phyloP scores from a whole-genome alignment of 305 asterid species.

The Stenogyne calaminthoides region DNA sequence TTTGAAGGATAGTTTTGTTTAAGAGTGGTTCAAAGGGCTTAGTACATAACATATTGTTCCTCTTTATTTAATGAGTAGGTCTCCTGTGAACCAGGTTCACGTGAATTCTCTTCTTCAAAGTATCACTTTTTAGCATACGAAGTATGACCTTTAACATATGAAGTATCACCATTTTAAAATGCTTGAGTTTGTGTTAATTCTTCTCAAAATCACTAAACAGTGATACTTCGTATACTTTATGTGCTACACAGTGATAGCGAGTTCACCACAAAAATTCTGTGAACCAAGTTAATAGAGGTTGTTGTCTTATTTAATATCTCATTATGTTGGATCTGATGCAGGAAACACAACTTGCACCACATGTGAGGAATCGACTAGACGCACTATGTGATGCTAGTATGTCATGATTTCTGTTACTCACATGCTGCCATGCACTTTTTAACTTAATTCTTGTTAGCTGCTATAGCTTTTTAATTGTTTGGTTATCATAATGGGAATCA shows the following conservation, averaged over 20 bases:
- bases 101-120: too few relatives aligned
- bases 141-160: too few relatives aligned
- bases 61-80: constrained; percentile 8
- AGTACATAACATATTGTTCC: constrained; percentile 10
- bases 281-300: too few relatives aligned
- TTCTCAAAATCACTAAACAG: too few relatives aligned
- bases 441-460: constrained; percentile 17
- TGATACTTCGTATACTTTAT: too few relatives aligned
- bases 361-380: constrained; percentile 85
- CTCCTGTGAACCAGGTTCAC: too few relatives aligned
- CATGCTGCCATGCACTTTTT: not conserved
- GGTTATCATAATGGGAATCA: constrained; percentile 35
- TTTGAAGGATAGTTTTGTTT: not conserved
- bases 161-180: too few relatives aligned
- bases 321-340: constrained; percentile 49
- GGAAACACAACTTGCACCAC: constrained; percentile 92
- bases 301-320: constrained; percentile 19
- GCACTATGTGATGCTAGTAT: constrained; percentile 93
- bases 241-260: too few relatives aligned
- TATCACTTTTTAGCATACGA: too few relatives aligned
- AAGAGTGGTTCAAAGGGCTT: constrained; percentile 11
- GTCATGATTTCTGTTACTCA: constrained; percentile 39
- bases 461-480: constrained; percentile 27
- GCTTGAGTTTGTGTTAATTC: too few relatives aligned
- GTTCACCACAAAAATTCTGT: too few relatives aligned